Evolutionary conservation across 139 green algal species (phyloP), one percentile per base, ranked within the genome.

Genomic region (Haematococcus sp.): DNA sequence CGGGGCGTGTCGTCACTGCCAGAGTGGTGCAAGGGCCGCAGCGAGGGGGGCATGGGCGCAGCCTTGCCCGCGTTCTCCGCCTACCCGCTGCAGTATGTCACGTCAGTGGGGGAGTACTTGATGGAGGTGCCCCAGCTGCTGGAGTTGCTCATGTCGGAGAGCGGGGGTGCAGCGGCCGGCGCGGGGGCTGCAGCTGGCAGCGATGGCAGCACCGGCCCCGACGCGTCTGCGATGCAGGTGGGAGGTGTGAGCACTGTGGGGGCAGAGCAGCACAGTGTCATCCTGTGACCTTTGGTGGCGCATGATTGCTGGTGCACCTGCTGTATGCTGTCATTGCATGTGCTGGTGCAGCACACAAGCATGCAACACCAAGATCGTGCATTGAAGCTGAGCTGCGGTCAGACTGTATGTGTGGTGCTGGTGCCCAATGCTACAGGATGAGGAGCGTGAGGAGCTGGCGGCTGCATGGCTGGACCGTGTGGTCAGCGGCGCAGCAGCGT

Each of bases 101-200:
- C 90, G 27, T 67, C 79, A 30, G 74, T 89, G 1, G 93, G 93
- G 0, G 94, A 98, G 80, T 94, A 97, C 66, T 79, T 98, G 23
- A 94, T 98, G 84, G 90, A 88, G 67, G 81, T 98, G 84, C 94
- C 94, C 23, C 91, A 97, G 81, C 88, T 71, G 74, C 83, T 97
- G 66, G 92, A 97, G 80, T 71, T 82, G 31, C 81, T 93, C 22
- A 65, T 65, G 28, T 28, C 51, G 4, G 49, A 64, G 3, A 34
- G n/a, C 3, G 70, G 59, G 19, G 32, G 51, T 16, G 27, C 28
- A 3, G 25, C 68, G 4, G 25, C 68, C 31, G 52, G n/a, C 20
- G 68, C 43, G 9, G 27, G n/a, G 2, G 52, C 7, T 55, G 30
- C 70, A 1, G 30, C 15, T 9, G 63, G n/a, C 23, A 34, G 30